Percentiles rank a stretch among this genome's conserved stretches.
Evolutionary conservation across 352 stramenopile species (phyloP).

Genomic region (Blastocystis sp.): DNA sequence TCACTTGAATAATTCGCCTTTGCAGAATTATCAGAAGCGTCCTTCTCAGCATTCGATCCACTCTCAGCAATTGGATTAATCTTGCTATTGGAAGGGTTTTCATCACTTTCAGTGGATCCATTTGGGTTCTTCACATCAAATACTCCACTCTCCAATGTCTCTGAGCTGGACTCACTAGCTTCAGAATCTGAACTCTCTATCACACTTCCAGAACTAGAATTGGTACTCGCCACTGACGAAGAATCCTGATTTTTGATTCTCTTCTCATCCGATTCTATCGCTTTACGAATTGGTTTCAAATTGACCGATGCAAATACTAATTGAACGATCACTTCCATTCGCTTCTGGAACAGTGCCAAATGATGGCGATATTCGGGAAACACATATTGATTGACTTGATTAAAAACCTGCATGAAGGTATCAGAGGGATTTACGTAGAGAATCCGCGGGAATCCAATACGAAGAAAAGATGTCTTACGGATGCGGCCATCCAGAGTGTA

Average conservation of each 20-base stretch:
- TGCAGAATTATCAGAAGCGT: too few species aligned
- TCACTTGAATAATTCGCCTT: neutral
- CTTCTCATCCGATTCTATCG: neutral
- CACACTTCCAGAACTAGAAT: neutral
- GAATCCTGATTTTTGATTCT: neutral
- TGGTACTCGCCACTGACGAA: neutral
- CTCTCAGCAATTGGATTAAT: too few species aligned
- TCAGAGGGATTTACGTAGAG: neutral
- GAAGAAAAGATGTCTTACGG: neutral
- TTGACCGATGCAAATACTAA: neutral
- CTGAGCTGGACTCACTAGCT: too few species aligned
- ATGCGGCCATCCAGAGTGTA: neutral
- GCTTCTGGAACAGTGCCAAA: neutral
- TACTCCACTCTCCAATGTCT: too few species aligned
- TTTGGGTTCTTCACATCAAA: too few species aligned
- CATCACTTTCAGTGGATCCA: too few species aligned
- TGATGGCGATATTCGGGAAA: neutral
- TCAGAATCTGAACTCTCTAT: neutral
- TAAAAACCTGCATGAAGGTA: neutral
- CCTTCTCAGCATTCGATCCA: too few species aligned
- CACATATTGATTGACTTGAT: neutral
- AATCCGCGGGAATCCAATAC: neutral
- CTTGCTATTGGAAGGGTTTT: too few species aligned
- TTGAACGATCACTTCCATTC: neutral
- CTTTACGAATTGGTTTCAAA: neutral